Evolutionary conservation across 2,329 filamentous ascomycete genomes (phyloP).

Genomic region (Fusarium agapanthi): DNA sequence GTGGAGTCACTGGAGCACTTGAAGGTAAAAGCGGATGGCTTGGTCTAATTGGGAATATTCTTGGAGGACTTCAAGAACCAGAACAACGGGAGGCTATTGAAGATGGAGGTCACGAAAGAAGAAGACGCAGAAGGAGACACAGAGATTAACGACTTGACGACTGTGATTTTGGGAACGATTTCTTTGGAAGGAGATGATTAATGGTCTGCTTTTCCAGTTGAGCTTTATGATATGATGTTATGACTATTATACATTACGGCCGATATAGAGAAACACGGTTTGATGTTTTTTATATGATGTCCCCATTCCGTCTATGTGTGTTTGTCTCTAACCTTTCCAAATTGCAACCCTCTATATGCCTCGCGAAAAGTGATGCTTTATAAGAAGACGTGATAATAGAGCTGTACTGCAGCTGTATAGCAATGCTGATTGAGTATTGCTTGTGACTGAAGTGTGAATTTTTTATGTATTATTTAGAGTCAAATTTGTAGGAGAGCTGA

Average conservation of each 20-base stretch:
- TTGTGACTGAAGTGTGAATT: not conserved
- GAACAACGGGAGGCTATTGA: conserved; percentile 17
- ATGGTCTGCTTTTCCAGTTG: conserved; percentile 23
- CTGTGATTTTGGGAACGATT: conserved; percentile 14
- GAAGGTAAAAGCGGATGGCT: conserved; percentile 46
- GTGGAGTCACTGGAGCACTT: conserved; percentile 41
- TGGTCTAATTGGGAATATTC: conserved; percentile 43
- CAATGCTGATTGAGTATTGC: not conserved
- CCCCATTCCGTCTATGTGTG: not conserved
- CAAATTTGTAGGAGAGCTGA: not conserved
- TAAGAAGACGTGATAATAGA: not conserved
- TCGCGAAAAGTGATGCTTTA: not conserved
- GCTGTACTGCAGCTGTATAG: not conserved
- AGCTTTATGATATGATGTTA: conserved; percentile 36
- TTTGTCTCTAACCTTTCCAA: not conserved
- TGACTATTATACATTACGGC: conserved; percentile 41
- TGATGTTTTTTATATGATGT: conserved; percentile 19
- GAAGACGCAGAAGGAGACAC: conserved; percentile 20
- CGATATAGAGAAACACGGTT: conserved; percentile 38
- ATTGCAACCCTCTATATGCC: not conserved
- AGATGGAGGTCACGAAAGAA: conserved; percentile 30
- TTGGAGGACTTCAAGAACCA: conserved; percentile 37
- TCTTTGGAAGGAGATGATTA: conserved; percentile 28
- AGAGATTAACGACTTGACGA: conserved; percentile 40
- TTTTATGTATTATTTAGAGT: not conserved